Evolutionary conservation across 331 rosid genomes (phyloP).

Genomic region (Ulmus americana): DNA sequence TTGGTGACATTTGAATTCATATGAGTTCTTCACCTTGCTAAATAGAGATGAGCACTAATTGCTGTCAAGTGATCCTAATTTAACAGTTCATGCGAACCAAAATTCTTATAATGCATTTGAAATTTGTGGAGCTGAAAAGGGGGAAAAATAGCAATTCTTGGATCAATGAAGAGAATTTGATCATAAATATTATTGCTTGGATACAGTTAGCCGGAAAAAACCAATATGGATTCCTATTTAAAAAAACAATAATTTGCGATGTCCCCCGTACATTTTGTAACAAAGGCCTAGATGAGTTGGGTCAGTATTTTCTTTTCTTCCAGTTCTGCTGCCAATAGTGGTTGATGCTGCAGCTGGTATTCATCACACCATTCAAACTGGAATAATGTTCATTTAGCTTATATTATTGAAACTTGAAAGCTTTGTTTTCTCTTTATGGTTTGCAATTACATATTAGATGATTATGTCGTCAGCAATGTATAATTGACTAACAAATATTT

Average conservation of each 20-base stretch:
- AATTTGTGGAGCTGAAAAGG: neutral
- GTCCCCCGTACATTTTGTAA: no score
- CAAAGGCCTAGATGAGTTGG: no score
- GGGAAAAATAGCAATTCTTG: neutral
- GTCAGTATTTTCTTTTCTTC: no score
- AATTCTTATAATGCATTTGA: neutral
- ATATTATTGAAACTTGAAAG: no score
- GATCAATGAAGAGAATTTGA: neutral
- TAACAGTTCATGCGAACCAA: neutral
- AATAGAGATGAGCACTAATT: neutral
- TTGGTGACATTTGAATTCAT: neutral
- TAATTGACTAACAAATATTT: neutral
- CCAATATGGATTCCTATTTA: no score
- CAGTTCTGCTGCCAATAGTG: neutral
- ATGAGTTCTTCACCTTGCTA: neutral
- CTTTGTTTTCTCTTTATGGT: neutral
- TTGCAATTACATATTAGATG: neutral
- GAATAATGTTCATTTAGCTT: no score
- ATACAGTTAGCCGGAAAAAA: neutral
- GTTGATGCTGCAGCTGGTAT: neutral
- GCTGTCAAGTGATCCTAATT: neutral
- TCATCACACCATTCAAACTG: neutral
- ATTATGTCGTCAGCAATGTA: neutral
- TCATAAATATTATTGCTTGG: neutral
- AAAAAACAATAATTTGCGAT: no score